Percentiles rank a stretch among this genome's conserved stretches.
These are phyloP conservation scores for Xylaria sp. DNA, from an alignment of 2,329 filamentous ascomycete genomes.

Conservation along the genomic window DNA sequence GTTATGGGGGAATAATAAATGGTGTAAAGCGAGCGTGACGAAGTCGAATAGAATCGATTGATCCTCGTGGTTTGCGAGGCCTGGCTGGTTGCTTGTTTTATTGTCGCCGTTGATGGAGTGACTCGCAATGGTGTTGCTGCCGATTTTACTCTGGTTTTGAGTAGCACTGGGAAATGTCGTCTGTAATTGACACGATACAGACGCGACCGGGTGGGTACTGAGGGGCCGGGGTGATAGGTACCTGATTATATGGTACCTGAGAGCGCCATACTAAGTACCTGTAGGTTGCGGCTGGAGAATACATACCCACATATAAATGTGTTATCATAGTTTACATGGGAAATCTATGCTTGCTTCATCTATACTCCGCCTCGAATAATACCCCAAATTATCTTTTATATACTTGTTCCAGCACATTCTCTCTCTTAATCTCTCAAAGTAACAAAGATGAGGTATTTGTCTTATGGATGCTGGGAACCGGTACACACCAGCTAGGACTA, in stretches of 20 bases:
- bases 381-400: neutral
- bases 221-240: constrained; percentile 3
- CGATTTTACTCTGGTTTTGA: neutral
- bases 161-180: constrained; percentile 18
- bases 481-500: too few species aligned
- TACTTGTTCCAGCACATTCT: too few species aligned
- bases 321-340: neutral
- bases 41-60: neutral
- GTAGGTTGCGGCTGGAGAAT: neutral
- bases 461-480: too few species aligned
- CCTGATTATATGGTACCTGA: neutral
- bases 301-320: neutral
- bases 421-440: too few species aligned
- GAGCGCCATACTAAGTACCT: too few species aligned
- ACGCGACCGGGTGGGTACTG: constrained; percentile 31
- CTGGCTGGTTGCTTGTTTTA: neutral
- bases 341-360: neutral
- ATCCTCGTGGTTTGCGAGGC: constrained; percentile 3
- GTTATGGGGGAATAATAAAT: neutral
- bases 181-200: constrained; percentile 30
- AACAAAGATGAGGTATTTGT: too few species aligned
- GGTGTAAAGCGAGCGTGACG: neutral
- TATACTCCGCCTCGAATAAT: neutral
- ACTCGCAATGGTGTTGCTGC: constrained; percentile 14
- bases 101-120: neutral